phyloP scores from a whole-genome alignment of 495 filamentous ascomycete species.

The Alectoria sarmentosa region DNA sequence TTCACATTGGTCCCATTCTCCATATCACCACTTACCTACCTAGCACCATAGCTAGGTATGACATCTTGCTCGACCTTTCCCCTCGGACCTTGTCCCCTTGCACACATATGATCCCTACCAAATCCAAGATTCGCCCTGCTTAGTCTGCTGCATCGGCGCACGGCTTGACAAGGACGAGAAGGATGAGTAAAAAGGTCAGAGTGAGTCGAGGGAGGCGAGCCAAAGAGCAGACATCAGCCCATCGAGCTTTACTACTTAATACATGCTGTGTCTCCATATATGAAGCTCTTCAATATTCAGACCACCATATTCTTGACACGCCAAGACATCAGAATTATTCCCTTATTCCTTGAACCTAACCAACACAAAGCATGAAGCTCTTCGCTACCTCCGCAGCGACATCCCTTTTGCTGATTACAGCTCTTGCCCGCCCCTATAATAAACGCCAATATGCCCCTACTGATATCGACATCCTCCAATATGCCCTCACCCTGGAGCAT shows the following conservation, averaged over 20 bases:
- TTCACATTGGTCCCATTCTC: neutral
- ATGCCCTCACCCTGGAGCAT: constrained; percentile 29
- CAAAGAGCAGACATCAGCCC: neutral
- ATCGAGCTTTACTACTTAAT: neutral
- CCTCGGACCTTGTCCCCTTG: neutral
- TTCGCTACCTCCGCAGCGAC: constrained; percentile 1
- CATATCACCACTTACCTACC: too few relatives aligned
- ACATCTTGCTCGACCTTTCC: neutral
- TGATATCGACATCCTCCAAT: constrained; percentile 19
- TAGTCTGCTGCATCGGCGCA: neutral
- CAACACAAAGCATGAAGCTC: constrained; percentile 10
- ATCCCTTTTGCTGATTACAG: constrained; percentile 6
- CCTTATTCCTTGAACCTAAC: neutral
- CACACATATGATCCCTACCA: neutral
- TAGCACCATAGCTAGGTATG: too few relatives aligned
- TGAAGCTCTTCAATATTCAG: too few relatives aligned
- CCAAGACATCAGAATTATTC: neutral
- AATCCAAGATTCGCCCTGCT: neutral
- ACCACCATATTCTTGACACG: too few relatives aligned
- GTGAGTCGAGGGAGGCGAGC: neutral
- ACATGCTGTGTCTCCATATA: neutral
- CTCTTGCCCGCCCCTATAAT: constrained; percentile 6
- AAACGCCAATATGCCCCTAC: constrained; percentile 12
- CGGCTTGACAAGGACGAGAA: neutral
- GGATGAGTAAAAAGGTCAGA: too few relatives aligned